These are phyloP conservation scores for Sabuloglossum arenarium DNA, from an alignment of 495 filamentous ascomycete species.

Conservation along the genomic window DNA sequence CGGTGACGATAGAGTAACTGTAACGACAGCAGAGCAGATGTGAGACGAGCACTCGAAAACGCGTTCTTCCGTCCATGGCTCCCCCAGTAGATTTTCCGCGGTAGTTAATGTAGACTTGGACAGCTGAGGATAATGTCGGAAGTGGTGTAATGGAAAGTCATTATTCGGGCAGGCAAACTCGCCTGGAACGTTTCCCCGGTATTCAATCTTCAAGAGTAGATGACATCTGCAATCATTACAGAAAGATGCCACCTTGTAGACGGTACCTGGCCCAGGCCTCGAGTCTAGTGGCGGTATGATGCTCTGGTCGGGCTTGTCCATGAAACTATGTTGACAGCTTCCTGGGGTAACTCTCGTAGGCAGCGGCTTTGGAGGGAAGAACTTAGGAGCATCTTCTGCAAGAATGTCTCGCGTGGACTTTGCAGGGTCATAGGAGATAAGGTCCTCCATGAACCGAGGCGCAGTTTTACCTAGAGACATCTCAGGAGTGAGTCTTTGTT, in stretches of 20 bases:
- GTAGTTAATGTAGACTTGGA: constrained; percentile 2
- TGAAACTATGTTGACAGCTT: constrained; percentile 34
- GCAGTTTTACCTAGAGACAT: constrained; percentile 33
- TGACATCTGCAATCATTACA: constrained; percentile 37
- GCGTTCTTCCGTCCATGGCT: constrained; percentile 14
- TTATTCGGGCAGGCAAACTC: constrained; percentile 14
- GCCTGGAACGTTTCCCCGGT: constrained; percentile 8
- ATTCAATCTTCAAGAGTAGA: constrained; percentile 28
- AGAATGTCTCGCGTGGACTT: constrained; percentile 12
- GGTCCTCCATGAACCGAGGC: constrained; percentile 36
- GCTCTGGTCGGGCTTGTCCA: constrained; percentile 30
- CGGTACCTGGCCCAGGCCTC: constrained; percentile 16
- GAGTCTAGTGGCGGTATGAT: constrained; percentile 21
- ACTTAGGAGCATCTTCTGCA: not conserved
- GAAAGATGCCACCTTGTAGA: constrained; percentile 30
- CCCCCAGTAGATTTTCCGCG: not conserved
- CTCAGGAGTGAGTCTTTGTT: not conserved
- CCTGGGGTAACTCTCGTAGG: constrained; percentile 10
- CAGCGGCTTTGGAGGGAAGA: constrained; percentile 1
- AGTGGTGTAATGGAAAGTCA: constrained; percentile 19
- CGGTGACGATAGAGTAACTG: constrained; percentile 6
- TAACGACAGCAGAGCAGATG: constrained; percentile 32
- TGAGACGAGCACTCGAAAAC: constrained; percentile 38
- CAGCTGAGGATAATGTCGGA: constrained; percentile 28
- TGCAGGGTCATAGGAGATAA: constrained; percentile 33